Base-by-base conservation (phyloP, 2,329 filamentous ascomycete species). In the Aspergillus piperis region DNA sequence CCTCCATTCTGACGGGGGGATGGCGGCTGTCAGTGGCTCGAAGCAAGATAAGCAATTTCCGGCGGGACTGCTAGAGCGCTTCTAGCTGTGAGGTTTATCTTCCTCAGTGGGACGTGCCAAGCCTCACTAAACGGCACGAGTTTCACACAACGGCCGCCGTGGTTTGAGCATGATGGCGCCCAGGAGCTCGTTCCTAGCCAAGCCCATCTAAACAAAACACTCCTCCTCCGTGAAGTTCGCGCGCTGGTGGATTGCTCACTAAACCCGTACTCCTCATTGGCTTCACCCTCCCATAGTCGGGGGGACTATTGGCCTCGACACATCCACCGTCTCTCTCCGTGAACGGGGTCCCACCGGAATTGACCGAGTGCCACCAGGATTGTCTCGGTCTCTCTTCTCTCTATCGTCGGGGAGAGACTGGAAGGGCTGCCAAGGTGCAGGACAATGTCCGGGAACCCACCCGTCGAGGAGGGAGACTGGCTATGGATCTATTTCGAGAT, bases 131-230 rank as follows among this genome's bases (percentile, higher is more conserved):
- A 47, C 30, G 23, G 38, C 36, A n/a, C 36, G 19, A 42, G 62
- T 64, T 64, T 64, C 62, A 64, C 52, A 27, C 32, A 36, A 54
- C 32, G 53, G 58, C 54, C 25, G 55, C 58, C 52, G 59, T 39
- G 13, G 63, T 65, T 65, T 62, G 61, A 62, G 54, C 32, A 42
- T 38, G 57, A 55, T 21, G 51, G 42, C 41, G 11, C 57, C 27
- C 42, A 19, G 44, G 48, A 17, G 47, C 44, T 19, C 30, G 47
- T 30, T 54, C 47, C 39, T 27, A 57, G 54, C 54, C 58, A 25
- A 58, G 49, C 19, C 50, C 50, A 62, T 65, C n/a, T 62, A 65
- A 19, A 19, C 57, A 54, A 64, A 65, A 65, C 62, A 56, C 7
- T 5, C 32, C 32, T 25, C 19, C 32, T 25, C 30, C 56, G 38